Conservation (phyloP, 169 alveolate species). For the Miamiensis avidus region DNA sequence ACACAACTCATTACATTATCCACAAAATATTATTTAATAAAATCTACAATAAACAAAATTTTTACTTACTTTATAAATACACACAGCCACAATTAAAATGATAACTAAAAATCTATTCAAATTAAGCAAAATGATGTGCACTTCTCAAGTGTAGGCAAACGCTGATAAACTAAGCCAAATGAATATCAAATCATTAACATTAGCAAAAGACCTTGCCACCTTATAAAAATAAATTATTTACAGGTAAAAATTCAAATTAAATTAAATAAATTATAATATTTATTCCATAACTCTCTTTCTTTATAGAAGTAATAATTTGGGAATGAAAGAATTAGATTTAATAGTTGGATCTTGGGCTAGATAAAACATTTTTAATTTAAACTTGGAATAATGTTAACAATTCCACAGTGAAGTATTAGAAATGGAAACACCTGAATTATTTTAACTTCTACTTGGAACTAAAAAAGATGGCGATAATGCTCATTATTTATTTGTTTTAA, state of each 20-base stretch:
- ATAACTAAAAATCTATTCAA: no score
- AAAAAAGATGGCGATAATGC: neutral
- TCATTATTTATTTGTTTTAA: no score
- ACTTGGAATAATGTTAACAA: neutral
- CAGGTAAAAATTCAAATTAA: neutral
- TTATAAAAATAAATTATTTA: no score
- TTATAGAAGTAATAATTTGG: slow-evolving; percentile 24
- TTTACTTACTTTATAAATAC: no score
- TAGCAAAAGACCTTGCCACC: neutral
- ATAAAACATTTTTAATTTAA: slow-evolving; percentile 16
- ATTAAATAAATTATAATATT: no score
- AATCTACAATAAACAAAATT: no score
- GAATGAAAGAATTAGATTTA: slow-evolving; percentile 36
- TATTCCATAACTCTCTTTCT: neutral
- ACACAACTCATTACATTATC: no score
- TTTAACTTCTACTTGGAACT: neutral
- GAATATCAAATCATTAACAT: neutral
- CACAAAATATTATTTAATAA: neutral
- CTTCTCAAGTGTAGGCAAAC: neutral
- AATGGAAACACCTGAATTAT: neutral
- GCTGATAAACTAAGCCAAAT: neutral
- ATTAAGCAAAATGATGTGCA: neutral
- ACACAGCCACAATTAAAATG: neutral
- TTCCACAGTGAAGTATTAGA: slow-evolving; percentile 27
- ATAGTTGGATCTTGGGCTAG: slow-evolving; percentile 16